A percentile compares a stretch with the other conserved stretches of the same genome.
phyloP scores from a whole-genome alignment of 1,284 basidiomycete genomes.

The Heterobasidion occidentale region DNA sequence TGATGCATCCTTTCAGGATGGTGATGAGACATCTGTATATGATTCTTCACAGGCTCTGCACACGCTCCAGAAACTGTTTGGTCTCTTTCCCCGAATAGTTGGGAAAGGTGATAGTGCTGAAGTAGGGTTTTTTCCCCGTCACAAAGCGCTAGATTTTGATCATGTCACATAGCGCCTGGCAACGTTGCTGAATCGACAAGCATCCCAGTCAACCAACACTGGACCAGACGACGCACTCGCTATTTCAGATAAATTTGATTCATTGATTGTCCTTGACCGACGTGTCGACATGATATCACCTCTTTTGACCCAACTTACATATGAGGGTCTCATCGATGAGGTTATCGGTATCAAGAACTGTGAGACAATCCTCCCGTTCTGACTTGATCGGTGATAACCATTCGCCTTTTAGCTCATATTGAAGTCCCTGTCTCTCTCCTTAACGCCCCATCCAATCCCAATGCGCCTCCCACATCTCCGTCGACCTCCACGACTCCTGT shows the following conservation, averaged over 20 bases:
- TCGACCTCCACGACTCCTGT: slow-evolving; percentile 27
- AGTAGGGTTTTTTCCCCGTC: slow-evolving; percentile 36
- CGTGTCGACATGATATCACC: slow-evolving; percentile 95
- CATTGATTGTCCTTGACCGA: slow-evolving; percentile 85
- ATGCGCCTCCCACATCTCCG: slow-evolving; percentile 33
- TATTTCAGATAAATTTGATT: slow-evolving; percentile 67
- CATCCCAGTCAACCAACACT: slow-evolving; percentile 28
- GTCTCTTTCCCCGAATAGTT: slow-evolving; percentile 85
- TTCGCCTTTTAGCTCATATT: slow-evolving; percentile 61
- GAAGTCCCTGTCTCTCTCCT: slow-evolving; percentile 83
- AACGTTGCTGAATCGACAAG: slow-evolving; percentile 61
- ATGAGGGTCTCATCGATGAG: slow-evolving; percentile 96
- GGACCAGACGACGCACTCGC: slow-evolving; percentile 31
- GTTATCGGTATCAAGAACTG: slow-evolving; percentile 86
- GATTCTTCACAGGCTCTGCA: slow-evolving; percentile 85
- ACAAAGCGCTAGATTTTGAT: background rate
- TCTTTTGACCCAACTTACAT: slow-evolving; percentile 92
- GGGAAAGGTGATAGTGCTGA: slow-evolving; percentile 91
- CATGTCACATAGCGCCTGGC: slow-evolving; percentile 56
- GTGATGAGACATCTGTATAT: slow-evolving; percentile 88
- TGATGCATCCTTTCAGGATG: slow-evolving; percentile 52
- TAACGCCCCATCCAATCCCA: slow-evolving; percentile 33
- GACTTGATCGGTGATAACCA: slow-evolving; percentile 1
- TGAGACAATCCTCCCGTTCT: slow-evolving; percentile 25
- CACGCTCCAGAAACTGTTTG: slow-evolving; percentile 82